phyloP scores from a whole-genome alignment of 352 stramenopile genomes.

The Peronosclerospora sorghi region DNA sequence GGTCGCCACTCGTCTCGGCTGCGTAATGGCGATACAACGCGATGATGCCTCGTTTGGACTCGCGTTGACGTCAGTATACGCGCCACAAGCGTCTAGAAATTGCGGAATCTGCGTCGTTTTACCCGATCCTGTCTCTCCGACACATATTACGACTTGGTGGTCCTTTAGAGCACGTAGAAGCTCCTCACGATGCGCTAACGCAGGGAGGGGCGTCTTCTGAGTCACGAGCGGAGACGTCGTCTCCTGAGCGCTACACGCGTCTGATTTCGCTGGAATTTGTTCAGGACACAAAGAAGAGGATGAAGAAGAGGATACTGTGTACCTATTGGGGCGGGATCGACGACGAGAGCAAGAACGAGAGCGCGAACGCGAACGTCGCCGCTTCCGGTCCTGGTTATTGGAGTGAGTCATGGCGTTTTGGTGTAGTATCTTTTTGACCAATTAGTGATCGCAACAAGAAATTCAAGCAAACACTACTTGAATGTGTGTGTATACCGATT shows the following conservation, averaged over 20 bases:
- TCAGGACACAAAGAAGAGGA: neutral
- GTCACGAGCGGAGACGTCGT: slow-evolving; percentile 1
- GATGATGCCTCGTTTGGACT: slow-evolving; percentile 7
- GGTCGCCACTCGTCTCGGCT: slow-evolving; percentile 93
- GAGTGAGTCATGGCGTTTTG: slow-evolving; percentile 9
- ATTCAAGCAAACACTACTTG: too few relatives aligned
- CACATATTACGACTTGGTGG: slow-evolving; percentile 61
- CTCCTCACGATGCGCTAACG: slow-evolving; percentile 43
- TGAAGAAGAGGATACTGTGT: neutral
- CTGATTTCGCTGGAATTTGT: slow-evolving; percentile 1
- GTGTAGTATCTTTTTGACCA: too few relatives aligned
- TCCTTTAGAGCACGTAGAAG: slow-evolving; percentile 30
- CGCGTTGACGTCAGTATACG: slow-evolving; percentile 12
- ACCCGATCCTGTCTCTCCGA: too few relatives aligned
- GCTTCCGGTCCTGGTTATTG: slow-evolving; percentile 8
- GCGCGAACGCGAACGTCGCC: slow-evolving; percentile 9
- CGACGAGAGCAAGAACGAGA: slow-evolving; percentile 4
- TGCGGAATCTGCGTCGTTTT: too few relatives aligned
- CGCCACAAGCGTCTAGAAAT: slow-evolving; percentile 57
- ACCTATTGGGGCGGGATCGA: neutral
- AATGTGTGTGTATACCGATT: too few relatives aligned
- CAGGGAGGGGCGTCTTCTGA: slow-evolving; percentile 8
- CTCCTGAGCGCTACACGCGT: slow-evolving; percentile 9
- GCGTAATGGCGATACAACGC: slow-evolving; percentile 74
- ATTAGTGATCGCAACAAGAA: too few relatives aligned